These are phyloP conservation scores for Cutaneotrichosporon sp. DNA, from an alignment of 1,284 basidiomycete genomes.

Conservation along the genomic window DNA sequence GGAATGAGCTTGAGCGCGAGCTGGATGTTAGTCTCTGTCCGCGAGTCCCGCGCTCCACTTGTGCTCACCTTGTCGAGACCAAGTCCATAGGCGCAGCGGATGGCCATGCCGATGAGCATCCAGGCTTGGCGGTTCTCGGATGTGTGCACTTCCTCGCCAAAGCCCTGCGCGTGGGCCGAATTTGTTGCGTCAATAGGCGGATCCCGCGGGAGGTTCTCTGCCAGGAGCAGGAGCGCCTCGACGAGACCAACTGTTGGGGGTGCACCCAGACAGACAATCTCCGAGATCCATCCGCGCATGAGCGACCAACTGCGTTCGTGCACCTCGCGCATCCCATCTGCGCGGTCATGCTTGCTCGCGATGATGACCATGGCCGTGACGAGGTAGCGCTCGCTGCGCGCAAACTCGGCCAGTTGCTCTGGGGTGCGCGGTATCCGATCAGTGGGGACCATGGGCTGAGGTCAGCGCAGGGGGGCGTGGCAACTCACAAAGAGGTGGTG, in stretches of 20 bases:
- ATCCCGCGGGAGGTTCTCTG: conserved; percentile 51
- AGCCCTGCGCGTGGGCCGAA: conserved; percentile 35
- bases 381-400: conserved; percentile 51
- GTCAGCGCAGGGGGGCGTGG: not conserved
- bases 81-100: conserved; percentile 47
- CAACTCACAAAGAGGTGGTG: conserved; percentile 54
- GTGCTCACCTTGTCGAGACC: conserved; percentile 45
- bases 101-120: conserved; percentile 51
- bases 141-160: conserved; percentile 44
- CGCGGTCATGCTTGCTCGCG: conserved; percentile 46
- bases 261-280: conserved; percentile 47
- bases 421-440: conserved; percentile 49
- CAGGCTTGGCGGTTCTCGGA: conserved; percentile 51
- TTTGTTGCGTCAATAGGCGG: conserved; percentile 28
- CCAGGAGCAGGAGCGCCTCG: conserved; percentile 49
- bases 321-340: conserved; percentile 38
- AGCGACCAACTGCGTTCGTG: conserved; percentile 47
- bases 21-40: conserved; percentile 11
- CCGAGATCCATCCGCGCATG: conserved; percentile 50
- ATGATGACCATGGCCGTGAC: conserved; percentile 54
- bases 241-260: conserved; percentile 50
- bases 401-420: conserved; percentile 50
- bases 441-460: conserved; percentile 53
- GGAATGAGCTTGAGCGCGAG: conserved; percentile 39
- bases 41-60: conserved; percentile 23